Evolutionary conservation across 306 rosid species (phyloP), one percentile per base, ranked within the genome.

Genomic region (Trifolium repens): DNA sequence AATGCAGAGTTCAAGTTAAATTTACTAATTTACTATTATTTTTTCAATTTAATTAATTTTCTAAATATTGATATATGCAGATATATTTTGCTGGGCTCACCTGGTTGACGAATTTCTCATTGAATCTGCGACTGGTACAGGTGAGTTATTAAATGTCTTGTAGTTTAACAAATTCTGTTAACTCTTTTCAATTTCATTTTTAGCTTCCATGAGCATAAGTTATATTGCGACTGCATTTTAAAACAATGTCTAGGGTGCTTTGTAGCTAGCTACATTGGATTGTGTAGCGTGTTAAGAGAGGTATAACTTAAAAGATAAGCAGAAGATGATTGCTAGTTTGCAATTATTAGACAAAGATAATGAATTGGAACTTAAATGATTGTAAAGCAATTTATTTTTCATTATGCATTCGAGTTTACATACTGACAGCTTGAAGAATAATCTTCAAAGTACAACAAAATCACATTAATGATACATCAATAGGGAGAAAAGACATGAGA

Each of bases 41-140:
- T 47, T 22, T 42, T 32, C 9, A 6, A 1, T 67, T 67, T 72
- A 58, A 39, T 74, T 69, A 40, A 50, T 50, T 72, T 72, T 30
- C 30, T 54, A 32, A 60, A 37, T 37, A 37, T 6, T 37, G 8
- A 37, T 37, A 37, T 0, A 22, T 78, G 87, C 78, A 8, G 87
- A 88, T 78, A 77, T 89, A 86, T 81, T 67, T 83, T n/a, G n/a
- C 84, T n/a, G 91, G 81, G 60, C 77, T 88, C 93, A 89, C 67
- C 83, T 50, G 55, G 84, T 89, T 74, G 91, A 78, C 71, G 88
- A 82, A 76, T 64, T 82, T 79, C 78, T 73, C 71, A 24, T 82
- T 63, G 89, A 88, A 69, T 72, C 86, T 49, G 35, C 78, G 13
- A 54, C 77, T 50, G 81, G 65, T 74, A 61, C 77, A 73, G 80